phyloP scores from a whole-genome alignment of 495 filamentous ascomycete genomes.

The Cercophora samala region DNA sequence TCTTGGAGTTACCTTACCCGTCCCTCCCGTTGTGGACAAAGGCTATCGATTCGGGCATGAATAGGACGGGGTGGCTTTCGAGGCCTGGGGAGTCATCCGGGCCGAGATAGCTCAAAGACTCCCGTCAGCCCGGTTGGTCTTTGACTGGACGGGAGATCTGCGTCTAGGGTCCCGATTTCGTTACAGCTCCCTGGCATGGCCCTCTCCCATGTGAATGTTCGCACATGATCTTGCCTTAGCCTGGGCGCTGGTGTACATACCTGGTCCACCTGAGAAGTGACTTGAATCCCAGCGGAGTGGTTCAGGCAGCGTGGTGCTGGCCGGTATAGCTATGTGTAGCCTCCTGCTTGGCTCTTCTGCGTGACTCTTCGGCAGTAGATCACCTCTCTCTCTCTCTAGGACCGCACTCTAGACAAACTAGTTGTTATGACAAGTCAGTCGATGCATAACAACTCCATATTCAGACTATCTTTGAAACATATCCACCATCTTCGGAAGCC shows the following conservation, averaged over 20 bases:
- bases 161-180: background rate
- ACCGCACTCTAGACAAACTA: no score
- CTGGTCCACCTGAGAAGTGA: background rate
- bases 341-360: background rate
- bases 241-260: background rate
- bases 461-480: no score
- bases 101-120: background rate
- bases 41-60: background rate
- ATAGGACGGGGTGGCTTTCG: background rate
- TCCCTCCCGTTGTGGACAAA: background rate
- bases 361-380: no score
- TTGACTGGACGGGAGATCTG: background rate
- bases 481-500: no score
- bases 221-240: background rate
- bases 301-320: background rate
- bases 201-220: background rate
- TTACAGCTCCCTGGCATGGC: background rate
- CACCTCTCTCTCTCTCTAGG: no score
- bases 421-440: no score
- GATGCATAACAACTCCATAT: no score
- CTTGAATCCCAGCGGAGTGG: background rate
- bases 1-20: background rate
- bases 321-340: background rate
- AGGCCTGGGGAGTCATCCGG: background rate
- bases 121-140: background rate